Percentiles rank a stretch among this genome's conserved stretches.
Evolutionary conservation across 192 early-diverging fungal species (phyloP).

Genomic region (Glomus cerebriforme): DNA sequence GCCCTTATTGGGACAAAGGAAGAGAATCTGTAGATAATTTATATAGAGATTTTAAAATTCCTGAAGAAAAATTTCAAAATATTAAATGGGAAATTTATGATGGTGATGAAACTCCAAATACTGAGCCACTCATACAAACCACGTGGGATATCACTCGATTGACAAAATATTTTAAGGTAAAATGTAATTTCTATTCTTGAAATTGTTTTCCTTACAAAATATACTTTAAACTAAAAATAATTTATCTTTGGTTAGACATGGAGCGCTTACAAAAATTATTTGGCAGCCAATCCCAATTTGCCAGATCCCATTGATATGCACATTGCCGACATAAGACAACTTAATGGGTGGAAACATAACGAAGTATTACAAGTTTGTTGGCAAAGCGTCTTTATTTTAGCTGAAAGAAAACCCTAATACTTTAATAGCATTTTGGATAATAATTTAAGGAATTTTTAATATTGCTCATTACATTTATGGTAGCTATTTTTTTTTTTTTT

Average conservation of each 20-base stretch:
- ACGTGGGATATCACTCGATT: conserved; percentile 44
- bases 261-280: conserved; percentile 57
- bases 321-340: conserved; percentile 37
- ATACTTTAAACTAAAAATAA: neutral
- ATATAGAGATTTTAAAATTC: conserved; percentile 47
- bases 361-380: conserved; percentile 46
- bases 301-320: conserved; percentile 51
- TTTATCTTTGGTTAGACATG: conserved; percentile 39
- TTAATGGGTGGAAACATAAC: conserved; percentile 34
- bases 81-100: conserved; percentile 34
- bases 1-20: conserved; percentile 49
- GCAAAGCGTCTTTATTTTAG: conserved; percentile 54
- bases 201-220: neutral
- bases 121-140: conserved; percentile 39
- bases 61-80: conserved; percentile 46
- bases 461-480: too few species aligned
- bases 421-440: too few species aligned
- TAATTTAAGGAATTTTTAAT: too few species aligned
- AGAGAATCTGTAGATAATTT: conserved; percentile 49
- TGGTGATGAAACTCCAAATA: neutral
- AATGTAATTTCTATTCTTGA: neutral
- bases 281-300: conserved; percentile 36
- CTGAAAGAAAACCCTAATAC: conserved; percentile 5
- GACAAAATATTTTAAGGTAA: conserved; percentile 48
- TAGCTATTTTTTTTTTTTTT: too few species aligned